Base-by-base conservation (phyloP, 75 land plant genomes). In the Larix kaempferi region DNA sequence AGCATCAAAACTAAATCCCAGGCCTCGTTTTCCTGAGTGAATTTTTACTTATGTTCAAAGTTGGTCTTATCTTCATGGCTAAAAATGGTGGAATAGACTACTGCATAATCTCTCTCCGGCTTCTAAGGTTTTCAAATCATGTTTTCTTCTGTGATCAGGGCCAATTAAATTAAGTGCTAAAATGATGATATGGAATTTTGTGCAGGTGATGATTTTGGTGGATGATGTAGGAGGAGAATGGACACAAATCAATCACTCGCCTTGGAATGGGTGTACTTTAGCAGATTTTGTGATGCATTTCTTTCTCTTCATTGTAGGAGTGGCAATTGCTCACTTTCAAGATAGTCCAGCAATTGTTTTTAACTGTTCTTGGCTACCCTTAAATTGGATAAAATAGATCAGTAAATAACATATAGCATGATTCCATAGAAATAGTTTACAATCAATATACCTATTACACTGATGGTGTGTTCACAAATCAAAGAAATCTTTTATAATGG, bases 231-330 rank as follows among this genome's bases (percentile, higher is more conserved):
- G 88, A 12, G 80, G 65, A 1, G 80, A 44, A 23, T 84, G 59
- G 25, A 35, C 62, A 25, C 19, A 54, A 17, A 84, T 87, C 22
- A 73, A 79, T 75, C 88, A 87, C 54, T 77, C 88, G 22, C 88
- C 88, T 5, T 87, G 89, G 89, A 84, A 87, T 74, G 89, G 89
- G 10, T 84, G 84, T 25, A 82, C 78, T 8, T 73, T 87, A 21
- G 89, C 89, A 21, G 89, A 87, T 74, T 83, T 84, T 78, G 89
- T 87, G 25, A 85, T 85, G 87, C 87, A 84, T 22, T 87, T 87
- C 76, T 87, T 87, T 63, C 87, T 87, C 74, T 87, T 87, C 82
- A 87, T 84, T 44, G 89, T 84, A 33, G 89, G 89, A 17, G 81
- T 87, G 25, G 83, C 89, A 11, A 74, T 87, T 13, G 77, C 87